Evolutionary conservation across 1,284 basidiomycete species (phyloP), one percentile per base, ranked within the genome.

Genomic region (Afroboletus lepidellus): DNA sequence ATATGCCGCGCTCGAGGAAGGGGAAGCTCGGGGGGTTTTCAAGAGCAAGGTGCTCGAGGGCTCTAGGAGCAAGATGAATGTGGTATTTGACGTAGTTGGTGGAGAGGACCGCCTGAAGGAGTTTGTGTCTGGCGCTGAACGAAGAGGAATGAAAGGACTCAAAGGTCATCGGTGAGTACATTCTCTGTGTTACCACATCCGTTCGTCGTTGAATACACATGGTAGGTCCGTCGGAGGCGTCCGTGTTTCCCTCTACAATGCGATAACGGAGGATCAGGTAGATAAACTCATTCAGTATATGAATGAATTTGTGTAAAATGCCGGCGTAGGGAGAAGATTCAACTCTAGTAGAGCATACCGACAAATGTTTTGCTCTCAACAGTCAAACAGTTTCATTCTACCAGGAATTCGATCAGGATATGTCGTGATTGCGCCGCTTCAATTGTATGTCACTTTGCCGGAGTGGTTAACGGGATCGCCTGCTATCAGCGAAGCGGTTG

Each of bases 191-290:
- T 34, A 3, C n/a, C 9, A n/a, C 42, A 38, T 46, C 21, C 46
- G 33, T n/a, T 43, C 25, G 46, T 48, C 43, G 20, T 32, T 23
- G 25, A 39, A 57, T 38, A 21, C 23, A 5, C 48, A 30, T 36
- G 21, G 15, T 57, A 84, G 82, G 54, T 83, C 83, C n/a, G 79
- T 87, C 50, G 86, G 84, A 70, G 87, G 95, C 15, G 87, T 97
- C 51, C 87, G 97, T 16, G 84, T 90, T 5, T 97, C 94, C 18
- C 74, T 99, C 7, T 99, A 99, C 76, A 99, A 99, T 59, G 95
- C 96, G 9, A 79, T 98, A 56, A 89, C 90, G 2, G 85, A 94
- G 58, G 85, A 92, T 54, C 83, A 93, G 30, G 64, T 66, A 36
- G 84, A 88, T 57, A 74, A 70, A 50, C 65, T 90, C 12, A 74